Evolutionary conservation across 208 protist genomes (phyloP).

Genomic region (Leptomonas seymouri): DNA sequence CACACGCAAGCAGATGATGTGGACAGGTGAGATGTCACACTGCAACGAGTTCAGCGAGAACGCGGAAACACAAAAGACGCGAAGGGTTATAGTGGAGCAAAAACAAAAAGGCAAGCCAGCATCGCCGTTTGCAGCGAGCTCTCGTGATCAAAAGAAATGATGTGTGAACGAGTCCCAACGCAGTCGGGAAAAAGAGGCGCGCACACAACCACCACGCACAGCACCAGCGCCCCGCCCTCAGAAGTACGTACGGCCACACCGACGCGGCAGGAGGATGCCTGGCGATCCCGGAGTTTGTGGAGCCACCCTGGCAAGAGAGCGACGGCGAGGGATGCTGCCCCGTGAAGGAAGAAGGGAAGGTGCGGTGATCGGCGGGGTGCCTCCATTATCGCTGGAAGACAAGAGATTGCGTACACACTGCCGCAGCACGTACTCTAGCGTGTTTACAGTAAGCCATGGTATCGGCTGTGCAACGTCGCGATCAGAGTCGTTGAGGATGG

Average conservation of each 20-base stretch:
- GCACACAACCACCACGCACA: no score
- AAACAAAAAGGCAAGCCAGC: slow-evolving; percentile 10
- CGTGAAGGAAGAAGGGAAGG: background rate
- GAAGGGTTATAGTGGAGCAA: slow-evolving; percentile 8
- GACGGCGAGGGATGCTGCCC: background rate
- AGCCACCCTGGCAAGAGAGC: background rate
- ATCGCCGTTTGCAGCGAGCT: background rate
- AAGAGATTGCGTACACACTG: slow-evolving; percentile 11
- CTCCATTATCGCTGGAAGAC: background rate
- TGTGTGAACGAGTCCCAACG: no score
- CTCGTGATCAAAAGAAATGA: background rate
- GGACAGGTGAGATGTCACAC: no score
- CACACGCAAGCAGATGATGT: no score
- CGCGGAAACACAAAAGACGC: background rate
- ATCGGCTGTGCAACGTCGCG: background rate
- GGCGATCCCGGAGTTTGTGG: background rate
- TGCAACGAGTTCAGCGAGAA: background rate
- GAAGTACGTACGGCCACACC: background rate
- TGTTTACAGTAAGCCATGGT: background rate
- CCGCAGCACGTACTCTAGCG: slow-evolving; percentile 15
- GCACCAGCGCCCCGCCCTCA: no score
- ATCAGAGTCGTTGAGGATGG: background rate
- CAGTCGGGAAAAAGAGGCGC: no score
- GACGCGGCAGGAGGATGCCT: slow-evolving; percentile 8
- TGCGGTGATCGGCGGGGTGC: background rate